Conservation (phyloP, 192 early-diverging fungal genomes). For the Rhizophagus clarus region DNA sequence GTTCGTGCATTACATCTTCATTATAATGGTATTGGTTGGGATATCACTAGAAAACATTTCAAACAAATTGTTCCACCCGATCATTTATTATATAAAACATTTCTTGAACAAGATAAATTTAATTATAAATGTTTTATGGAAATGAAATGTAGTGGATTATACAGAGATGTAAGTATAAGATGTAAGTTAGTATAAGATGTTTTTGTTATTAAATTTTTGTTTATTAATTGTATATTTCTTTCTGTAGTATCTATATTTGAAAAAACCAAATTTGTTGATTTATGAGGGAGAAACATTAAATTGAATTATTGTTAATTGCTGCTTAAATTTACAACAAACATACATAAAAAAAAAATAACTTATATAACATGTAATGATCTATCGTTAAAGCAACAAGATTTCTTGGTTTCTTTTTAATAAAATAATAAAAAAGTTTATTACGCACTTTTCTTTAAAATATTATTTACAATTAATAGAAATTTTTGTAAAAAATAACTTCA, state of each 20-base stretch:
- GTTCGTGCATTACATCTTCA: slow-evolving; percentile 62
- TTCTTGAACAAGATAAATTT: slow-evolving; percentile 46
- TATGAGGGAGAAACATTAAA: slow-evolving; percentile 1
- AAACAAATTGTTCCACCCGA: slow-evolving; percentile 46
- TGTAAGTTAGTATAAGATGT: background rate
- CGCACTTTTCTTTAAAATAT: too few species aligned
- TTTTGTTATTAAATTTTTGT: slow-evolving; percentile 1
- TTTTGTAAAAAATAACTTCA: too few species aligned
- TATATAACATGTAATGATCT: too few species aligned
- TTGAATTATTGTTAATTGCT: too few species aligned
- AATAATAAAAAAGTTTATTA: too few species aligned
- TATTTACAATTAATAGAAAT: too few species aligned
- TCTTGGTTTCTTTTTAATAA: too few species aligned
- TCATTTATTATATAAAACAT: slow-evolving; percentile 48
- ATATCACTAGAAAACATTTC: slow-evolving; percentile 53
- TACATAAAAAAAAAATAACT: too few species aligned
- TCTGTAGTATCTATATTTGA: slow-evolving; percentile 40
- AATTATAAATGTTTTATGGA: slow-evolving; percentile 63
- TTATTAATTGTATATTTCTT: background rate
- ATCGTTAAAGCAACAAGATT: too few species aligned
- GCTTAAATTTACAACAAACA: too few species aligned
- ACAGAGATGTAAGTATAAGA: slow-evolving; percentile 54
- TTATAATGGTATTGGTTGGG: slow-evolving; percentile 61
- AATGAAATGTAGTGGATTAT: slow-evolving; percentile 70
- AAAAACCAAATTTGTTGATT: slow-evolving; percentile 41